Percentiles rank a stretch among this genome's conserved stretches.
Conservation (phyloP, 139 green algal genomes). For the Tetratostichococcus sp. region DNA sequence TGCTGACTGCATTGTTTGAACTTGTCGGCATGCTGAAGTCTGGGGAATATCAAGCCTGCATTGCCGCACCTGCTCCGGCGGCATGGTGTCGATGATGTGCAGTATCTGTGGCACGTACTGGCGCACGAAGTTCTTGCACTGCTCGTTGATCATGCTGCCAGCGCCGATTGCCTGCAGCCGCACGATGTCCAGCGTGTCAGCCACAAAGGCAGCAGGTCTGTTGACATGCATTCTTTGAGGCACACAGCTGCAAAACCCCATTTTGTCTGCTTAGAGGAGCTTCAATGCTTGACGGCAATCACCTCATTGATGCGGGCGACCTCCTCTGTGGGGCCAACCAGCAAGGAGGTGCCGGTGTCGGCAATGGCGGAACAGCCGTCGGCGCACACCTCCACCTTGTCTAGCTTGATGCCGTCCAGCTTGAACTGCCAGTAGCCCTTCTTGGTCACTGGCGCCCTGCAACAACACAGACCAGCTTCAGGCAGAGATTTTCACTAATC, state of each 20-base stretch:
- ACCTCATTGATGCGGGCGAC: slow-evolving; percentile 76
- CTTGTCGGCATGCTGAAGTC: too few relatives aligned
- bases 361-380: slow-evolving; percentile 87
- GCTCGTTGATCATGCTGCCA: slow-evolving; percentile 47
- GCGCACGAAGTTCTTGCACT: slow-evolving; percentile 51
- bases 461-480: neutral
- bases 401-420: slow-evolving; percentile 68
- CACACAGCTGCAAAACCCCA: too few relatives aligned
- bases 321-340: slow-evolving; percentile 69
- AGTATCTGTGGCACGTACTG: slow-evolving; percentile 40
- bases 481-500: neutral
- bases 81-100: slow-evolving; percentile 22
- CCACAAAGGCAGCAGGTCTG: too few relatives aligned
- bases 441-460: slow-evolving; percentile 73
- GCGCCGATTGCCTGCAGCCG: slow-evolving; percentile 51
- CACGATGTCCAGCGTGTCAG: too few relatives aligned
- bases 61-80: slow-evolving; percentile 18
- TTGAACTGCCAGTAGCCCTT: slow-evolving; percentile 96
- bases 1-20: too few relatives aligned
- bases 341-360: slow-evolving; percentile 85
- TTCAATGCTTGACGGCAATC: neutral
- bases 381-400: slow-evolving; percentile 28
- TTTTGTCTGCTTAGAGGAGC: too few relatives aligned
- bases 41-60: neutral
- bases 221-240: too few relatives aligned